Base-by-base conservation (phyloP, 1,139 yeast species). In the Diutina pseudorugosa region DNA sequence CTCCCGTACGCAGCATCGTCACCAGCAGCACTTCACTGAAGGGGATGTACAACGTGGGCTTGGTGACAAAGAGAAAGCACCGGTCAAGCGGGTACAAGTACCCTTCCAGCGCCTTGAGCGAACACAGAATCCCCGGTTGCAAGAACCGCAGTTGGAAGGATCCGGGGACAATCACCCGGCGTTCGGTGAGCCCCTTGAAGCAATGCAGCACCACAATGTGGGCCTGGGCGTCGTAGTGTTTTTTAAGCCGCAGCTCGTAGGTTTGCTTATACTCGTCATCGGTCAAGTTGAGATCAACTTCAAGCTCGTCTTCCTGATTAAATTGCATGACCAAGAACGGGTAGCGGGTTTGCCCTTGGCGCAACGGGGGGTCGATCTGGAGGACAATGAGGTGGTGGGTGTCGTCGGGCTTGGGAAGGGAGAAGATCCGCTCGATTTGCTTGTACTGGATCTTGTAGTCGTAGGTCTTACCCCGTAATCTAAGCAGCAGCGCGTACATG, bases 391-490 rank as follows among this genome's bases (percentile, higher is more conserved):
- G 75, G 66, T 91, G 95, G 65, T 93, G 96, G 51, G 87, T 76
- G 57, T 90, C 97, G 66, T 94, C 98, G 0, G 96, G 91, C 64
- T 90, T 90, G 41, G 98, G 98, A 58, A 93, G 76, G 20, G 95
- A 82, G 61, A 93, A 93, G 51, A 93, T 82, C 62, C 96, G 77
- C 67, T 91, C 96, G 58, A 93, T 85, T 64, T 89, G 95, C 62
- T 83, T 79, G 69, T 88, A 93, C 65, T 88, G 96, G 55, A 94
- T 80, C 70, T 93, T 94, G 76, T 93, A 94, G 68, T 93, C 98
- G 69, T 94, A 93, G 2, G 98, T 93, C 70, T 93, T 93, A 67
- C 99, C 99, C 63, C 98, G 83, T 55, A 93, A 76, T 66, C 98
- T 83, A 69, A 94, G 80, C 48, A 95, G 87, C 27, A 82, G 80